Conservation (phyloP, 441 rosid genomes). For the Eutrema salsugineum region DNA sequence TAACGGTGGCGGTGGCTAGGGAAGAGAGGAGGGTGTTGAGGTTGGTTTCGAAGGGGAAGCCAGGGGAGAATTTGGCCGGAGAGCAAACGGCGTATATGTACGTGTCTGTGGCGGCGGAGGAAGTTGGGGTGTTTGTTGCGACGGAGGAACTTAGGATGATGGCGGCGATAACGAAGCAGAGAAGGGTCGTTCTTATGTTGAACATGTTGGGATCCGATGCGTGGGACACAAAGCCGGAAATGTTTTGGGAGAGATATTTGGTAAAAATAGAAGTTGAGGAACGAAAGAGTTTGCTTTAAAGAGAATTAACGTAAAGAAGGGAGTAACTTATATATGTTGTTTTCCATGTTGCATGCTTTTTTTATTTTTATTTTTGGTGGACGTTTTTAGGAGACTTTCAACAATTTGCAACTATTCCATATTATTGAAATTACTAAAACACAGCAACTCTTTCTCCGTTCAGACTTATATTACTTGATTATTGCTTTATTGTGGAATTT, state of each 20-base stretch:
- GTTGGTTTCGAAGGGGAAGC: slow-evolving; percentile 45
- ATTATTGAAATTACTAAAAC: neutral
- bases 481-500: slow-evolving; percentile 3
- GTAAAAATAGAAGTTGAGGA: neutral
- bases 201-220: neutral
- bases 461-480: neutral
- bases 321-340: slow-evolving; percentile 21
- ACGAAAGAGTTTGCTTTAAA: slow-evolving; percentile 41
- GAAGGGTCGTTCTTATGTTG: neutral
- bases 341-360: slow-evolving; percentile 27
- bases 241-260: neutral
- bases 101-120: slow-evolving; percentile 34
- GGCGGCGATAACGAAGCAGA: slow-evolving; percentile 17
- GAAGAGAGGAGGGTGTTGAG: slow-evolving; percentile 55
- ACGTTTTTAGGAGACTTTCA: slow-evolving; percentile 10
- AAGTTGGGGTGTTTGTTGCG: slow-evolving; percentile 29
- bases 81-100: slow-evolving; percentile 58
- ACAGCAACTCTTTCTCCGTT: neutral
- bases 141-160: slow-evolving; percentile 32
- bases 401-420: slow-evolving; percentile 2
- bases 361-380: neutral
- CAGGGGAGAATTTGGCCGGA: slow-evolving; percentile 38
- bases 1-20: slow-evolving; percentile 44
- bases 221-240: neutral
- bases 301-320: slow-evolving; percentile 53